phyloP scores from a whole-genome alignment of 2,329 filamentous ascomycete genomes.

The Cladorrhinum sp. region DNA sequence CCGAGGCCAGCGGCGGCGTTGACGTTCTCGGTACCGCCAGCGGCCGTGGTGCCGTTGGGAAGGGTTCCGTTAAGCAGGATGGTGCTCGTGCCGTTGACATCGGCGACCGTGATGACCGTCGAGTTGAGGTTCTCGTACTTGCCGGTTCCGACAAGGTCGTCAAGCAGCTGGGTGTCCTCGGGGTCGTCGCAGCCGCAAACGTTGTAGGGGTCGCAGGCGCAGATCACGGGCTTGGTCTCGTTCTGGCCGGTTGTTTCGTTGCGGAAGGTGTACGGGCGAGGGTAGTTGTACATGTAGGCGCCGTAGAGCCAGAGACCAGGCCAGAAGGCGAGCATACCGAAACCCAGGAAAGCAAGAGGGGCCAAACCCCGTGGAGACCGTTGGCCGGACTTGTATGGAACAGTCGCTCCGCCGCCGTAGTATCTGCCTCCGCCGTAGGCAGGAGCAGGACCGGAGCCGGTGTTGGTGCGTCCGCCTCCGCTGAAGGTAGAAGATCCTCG shows the following conservation, averaged over 20 bases:
- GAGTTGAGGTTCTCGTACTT: constrained; percentile 59
- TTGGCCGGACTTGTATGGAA: constrained; percentile 59
- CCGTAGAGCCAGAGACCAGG: constrained; percentile 63
- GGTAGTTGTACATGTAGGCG: constrained; percentile 59
- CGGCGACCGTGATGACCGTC: constrained; percentile 57
- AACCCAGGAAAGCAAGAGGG: constrained; percentile 48
- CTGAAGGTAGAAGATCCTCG: constrained; percentile 26
- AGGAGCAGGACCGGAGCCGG: constrained; percentile 56
- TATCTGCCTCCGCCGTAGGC: constrained; percentile 59
- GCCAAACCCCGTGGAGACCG: constrained; percentile 48
- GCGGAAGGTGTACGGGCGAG: constrained; percentile 46
- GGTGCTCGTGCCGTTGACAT: constrained; percentile 60
- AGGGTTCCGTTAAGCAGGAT: constrained; percentile 75
- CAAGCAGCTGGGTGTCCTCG: constrained; percentile 55
- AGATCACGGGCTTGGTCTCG: constrained; percentile 59
- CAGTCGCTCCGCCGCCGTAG: constrained; percentile 63
- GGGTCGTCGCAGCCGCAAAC: constrained; percentile 70
- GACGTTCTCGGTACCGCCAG: constrained; percentile 43
- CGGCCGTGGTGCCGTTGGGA: constrained; percentile 61
- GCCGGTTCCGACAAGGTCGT: constrained; percentile 63
- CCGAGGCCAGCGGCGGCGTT: constrained; percentile 34
- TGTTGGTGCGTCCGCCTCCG: constrained; percentile 50
- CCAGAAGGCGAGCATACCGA: constrained; percentile 54
- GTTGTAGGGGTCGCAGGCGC: constrained; percentile 54
- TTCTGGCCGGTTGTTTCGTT: constrained; percentile 51